Evolutionary conservation across 345 rosid genomes (phyloP).

Genomic region (Lenwebbia sp.): DNA sequence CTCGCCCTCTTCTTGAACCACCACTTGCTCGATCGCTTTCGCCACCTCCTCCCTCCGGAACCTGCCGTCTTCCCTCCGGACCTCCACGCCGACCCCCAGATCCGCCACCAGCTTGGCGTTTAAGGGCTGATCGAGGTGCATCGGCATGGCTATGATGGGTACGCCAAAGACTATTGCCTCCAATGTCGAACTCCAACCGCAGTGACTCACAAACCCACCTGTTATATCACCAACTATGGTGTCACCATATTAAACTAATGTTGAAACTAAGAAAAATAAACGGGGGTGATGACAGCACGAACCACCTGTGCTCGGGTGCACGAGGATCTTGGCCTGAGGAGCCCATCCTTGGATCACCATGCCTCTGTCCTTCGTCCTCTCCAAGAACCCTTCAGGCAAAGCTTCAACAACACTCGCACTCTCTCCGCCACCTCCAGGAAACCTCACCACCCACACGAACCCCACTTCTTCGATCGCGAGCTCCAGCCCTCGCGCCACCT

Average conservation of each 20-base stretch:
- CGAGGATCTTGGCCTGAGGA: constrained; percentile 20
- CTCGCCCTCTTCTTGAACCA: constrained; percentile 3
- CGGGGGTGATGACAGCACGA: not conserved
- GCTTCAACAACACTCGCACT: constrained; percentile 4
- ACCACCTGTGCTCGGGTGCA: constrained; percentile 4
- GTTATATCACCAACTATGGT: not conserved
- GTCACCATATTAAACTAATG: too few species aligned
- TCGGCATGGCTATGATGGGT: constrained; percentile 22
- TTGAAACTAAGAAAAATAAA: too few species aligned
- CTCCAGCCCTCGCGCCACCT: constrained; percentile 20
- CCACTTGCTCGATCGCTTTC: constrained; percentile 3
- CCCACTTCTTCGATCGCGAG: constrained; percentile 1
- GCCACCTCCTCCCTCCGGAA: constrained; percentile 5
- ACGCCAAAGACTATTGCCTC: constrained; percentile 22
- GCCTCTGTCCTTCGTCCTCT: constrained; percentile 11
- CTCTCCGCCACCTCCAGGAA: not conserved
- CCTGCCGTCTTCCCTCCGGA: constrained; percentile 5
- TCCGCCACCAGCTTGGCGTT: constrained; percentile 16
- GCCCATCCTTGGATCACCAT: constrained; percentile 21
- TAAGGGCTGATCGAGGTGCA: constrained; percentile 21
- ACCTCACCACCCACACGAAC: constrained; percentile 24
- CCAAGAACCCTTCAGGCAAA: constrained; percentile 15
- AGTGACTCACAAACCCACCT: constrained; percentile 28
- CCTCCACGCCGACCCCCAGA: constrained; percentile 19
- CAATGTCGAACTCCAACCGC: constrained; percentile 27